Percentiles rank a stretch among this genome's conserved stretches.
phyloP scores from a whole-genome alignment of 257 asterid species.

The Rehmannia glutinosa region DNA sequence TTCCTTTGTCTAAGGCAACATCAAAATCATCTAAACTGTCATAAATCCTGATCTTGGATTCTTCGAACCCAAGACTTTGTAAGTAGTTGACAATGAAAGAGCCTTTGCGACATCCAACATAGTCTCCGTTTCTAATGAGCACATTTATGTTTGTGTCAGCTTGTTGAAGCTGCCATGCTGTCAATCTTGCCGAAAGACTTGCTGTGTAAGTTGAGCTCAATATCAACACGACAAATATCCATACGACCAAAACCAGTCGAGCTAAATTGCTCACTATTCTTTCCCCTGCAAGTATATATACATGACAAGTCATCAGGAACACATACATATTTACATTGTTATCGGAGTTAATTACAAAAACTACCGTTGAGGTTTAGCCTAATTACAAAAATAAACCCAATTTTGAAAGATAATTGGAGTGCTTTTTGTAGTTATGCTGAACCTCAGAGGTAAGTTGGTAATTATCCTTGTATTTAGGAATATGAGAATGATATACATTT shows the following conservation, averaged over 20 bases:
- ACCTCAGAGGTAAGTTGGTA: too few species aligned
- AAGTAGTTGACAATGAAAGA: slow-evolving; percentile 36
- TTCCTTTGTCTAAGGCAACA: slow-evolving; percentile 27
- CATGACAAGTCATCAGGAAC: not conserved
- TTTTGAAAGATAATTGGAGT: too few species aligned
- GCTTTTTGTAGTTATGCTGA: too few species aligned
- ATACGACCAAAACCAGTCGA: slow-evolving; percentile 34
- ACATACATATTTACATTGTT: too few species aligned
- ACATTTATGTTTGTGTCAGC: slow-evolving; percentile 25
- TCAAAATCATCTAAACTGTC: slow-evolving; percentile 20
- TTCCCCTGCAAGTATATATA: slow-evolving; percentile 31
- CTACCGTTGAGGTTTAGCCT: too few species aligned
- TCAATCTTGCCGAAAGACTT: slow-evolving; percentile 45
- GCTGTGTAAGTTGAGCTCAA: slow-evolving; percentile 54
- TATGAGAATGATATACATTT: too few species aligned
- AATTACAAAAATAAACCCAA: too few species aligned
- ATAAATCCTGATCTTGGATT: slow-evolving; percentile 30
- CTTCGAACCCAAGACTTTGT: slow-evolving; percentile 20
- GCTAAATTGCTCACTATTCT: slow-evolving; percentile 30
- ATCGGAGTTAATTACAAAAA: too few species aligned
- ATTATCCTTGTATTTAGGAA: too few species aligned
- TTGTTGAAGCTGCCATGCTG: slow-evolving; percentile 34
- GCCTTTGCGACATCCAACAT: slow-evolving; percentile 50
- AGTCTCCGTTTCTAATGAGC: slow-evolving; percentile 28
- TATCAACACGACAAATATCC: slow-evolving; percentile 46